Evolutionary conservation across 768 basidiomycete species (phyloP).

Genomic region (Collybia mongolica): DNA sequence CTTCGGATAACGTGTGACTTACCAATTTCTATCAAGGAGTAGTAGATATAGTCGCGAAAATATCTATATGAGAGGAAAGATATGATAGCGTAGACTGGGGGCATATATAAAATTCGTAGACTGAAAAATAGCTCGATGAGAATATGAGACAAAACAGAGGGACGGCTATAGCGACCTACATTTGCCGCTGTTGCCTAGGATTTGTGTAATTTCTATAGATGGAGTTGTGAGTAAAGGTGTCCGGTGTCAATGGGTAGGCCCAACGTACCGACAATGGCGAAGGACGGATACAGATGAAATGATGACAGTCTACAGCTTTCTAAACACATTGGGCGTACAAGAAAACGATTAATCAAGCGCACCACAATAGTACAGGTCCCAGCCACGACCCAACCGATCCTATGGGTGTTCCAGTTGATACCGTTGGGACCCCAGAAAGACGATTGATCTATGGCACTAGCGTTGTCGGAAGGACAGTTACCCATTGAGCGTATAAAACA

Average conservation of each 20-base stretch:
- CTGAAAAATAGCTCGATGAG: slow-evolving; percentile 28
- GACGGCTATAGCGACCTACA: slow-evolving; percentile 41
- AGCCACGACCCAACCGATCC: slow-evolving; percentile 63
- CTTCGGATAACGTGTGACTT: slow-evolving; percentile 6
- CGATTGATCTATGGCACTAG: slow-evolving; percentile 47
- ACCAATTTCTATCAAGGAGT: slow-evolving; percentile 42
- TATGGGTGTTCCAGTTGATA: slow-evolving; percentile 51
- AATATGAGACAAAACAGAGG: background rate
- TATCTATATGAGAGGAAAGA: slow-evolving; percentile 83
- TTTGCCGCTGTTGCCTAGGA: slow-evolving; percentile 71
- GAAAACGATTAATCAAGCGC: background rate
- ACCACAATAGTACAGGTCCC: slow-evolving; percentile 43
- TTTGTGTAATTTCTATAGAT: slow-evolving; percentile 62
- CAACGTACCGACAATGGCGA: slow-evolving; percentile 58
- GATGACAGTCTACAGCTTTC: slow-evolving; percentile 45
- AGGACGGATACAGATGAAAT: slow-evolving; percentile 54
- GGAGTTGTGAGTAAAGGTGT: background rate
- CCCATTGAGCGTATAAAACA: slow-evolving; percentile 4
- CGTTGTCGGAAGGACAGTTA: slow-evolving; percentile 55
- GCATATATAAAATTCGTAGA: slow-evolving; percentile 78
- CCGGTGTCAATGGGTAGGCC: background rate
- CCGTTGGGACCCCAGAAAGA: slow-evolving; percentile 50
- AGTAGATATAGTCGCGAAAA: slow-evolving; percentile 66
- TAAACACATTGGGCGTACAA: background rate
- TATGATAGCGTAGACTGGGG: slow-evolving; percentile 71